Evolutionary conservation across 2,329 filamentous ascomycete species (phyloP).

Genomic region (Curvularia verruculosa): DNA sequence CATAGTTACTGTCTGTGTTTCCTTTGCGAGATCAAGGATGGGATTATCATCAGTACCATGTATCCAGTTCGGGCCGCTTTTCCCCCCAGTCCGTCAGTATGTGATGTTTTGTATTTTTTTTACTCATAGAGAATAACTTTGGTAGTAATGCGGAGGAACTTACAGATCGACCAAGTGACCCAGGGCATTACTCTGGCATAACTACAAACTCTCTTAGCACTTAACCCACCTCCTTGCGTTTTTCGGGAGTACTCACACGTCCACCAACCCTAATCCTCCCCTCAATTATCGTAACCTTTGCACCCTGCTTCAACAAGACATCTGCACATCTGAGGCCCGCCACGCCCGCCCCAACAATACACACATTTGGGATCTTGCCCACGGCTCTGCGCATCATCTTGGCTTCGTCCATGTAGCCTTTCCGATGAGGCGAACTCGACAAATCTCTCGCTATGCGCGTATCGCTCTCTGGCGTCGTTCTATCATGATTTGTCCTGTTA

Average conservation of each 20-base stretch:
- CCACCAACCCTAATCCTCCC: slow-evolving; percentile 71
- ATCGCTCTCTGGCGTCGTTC: slow-evolving; percentile 20
- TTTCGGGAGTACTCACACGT: slow-evolving; percentile 55
- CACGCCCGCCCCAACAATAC: slow-evolving; percentile 73
- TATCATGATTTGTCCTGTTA: slow-evolving; percentile 36
- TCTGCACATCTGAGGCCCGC: slow-evolving; percentile 75
- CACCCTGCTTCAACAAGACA: slow-evolving; percentile 67
- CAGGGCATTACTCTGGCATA: slow-evolving; percentile 56
- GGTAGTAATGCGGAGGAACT: slow-evolving; percentile 38
- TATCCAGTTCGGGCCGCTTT: slow-evolving; percentile 80
- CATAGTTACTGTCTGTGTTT: slow-evolving; percentile 62
- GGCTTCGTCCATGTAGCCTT: slow-evolving; percentile 24
- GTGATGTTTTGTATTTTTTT: no score
- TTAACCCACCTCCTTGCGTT: not conserved
- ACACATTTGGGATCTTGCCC: slow-evolving; percentile 60
- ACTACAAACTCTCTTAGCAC: slow-evolving; percentile 37
- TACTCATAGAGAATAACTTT: not conserved
- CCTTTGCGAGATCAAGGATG: slow-evolving; percentile 68
- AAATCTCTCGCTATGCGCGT: slow-evolving; percentile 46
- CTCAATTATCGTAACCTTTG: slow-evolving; percentile 72
- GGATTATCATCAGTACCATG: slow-evolving; percentile 75
- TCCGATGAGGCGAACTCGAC: slow-evolving; percentile 37
- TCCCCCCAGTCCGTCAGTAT: not conserved
- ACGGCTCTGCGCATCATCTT: slow-evolving; percentile 41
- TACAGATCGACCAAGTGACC: slow-evolving; percentile 64